Conservation (phyloP, 345 rosid genomes). For the Eucalyptus cloeziana region DNA sequence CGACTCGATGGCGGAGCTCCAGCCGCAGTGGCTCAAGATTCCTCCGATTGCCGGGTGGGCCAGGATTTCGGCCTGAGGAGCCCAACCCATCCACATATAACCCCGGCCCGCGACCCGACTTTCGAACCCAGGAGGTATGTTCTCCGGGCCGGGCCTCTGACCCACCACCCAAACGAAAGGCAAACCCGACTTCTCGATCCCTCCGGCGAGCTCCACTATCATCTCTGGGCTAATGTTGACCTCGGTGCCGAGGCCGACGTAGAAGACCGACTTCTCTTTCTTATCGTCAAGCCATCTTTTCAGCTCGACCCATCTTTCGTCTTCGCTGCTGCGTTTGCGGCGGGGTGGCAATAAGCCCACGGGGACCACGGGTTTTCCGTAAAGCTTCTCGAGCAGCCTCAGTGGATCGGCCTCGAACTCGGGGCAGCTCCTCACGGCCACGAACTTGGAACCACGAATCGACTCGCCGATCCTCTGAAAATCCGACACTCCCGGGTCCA, state of each 20-base stretch:
- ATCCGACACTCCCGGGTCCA: too few species aligned
- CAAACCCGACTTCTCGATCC: background rate
- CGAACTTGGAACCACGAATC: too few species aligned
- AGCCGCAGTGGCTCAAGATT: slow-evolving; percentile 4
- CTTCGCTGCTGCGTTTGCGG: background rate
- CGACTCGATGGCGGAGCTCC: background rate
- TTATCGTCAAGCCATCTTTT: too few species aligned
- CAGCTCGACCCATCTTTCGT: background rate
- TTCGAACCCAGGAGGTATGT: background rate
- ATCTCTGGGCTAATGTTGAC: background rate
- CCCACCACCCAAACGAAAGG: slow-evolving; percentile 7
- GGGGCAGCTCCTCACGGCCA: too few species aligned
- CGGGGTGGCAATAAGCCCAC: background rate
- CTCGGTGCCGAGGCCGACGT: slow-evolving; percentile 1
- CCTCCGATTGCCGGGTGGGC: background rate
- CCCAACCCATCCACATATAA: slow-evolving; percentile 1
- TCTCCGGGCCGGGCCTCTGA: background rate
- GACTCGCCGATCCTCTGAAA: too few species aligned
- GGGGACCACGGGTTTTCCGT: background rate
- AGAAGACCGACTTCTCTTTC: background rate
- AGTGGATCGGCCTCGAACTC: background rate
- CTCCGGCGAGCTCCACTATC: background rate
- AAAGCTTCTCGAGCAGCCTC: background rate
- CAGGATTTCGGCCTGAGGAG: background rate
- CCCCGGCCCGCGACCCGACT: background rate